Evolutionary conservation across 257 asterid genomes (phyloP), one percentile per base, ranked within the genome.

Genomic region (Perilla frutescens): DNA sequence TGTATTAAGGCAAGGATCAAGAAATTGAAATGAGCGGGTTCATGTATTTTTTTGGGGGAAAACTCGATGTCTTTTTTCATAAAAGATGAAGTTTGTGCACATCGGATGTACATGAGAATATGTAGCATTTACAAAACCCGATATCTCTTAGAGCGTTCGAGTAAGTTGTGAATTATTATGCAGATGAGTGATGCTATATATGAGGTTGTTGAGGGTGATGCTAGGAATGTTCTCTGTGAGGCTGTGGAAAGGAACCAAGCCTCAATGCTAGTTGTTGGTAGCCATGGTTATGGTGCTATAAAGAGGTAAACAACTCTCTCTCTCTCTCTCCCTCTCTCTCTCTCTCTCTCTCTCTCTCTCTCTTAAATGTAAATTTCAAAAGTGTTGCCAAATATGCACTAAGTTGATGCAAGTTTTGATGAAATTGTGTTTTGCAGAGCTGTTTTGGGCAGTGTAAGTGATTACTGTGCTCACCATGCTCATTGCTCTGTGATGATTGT

Each of bases 251-350:
- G 74, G 77, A 85, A 89, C 76, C 86, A 85, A 40, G 97, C 97
- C 49, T 79, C 94, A 39, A 31, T 89, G 14, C 73, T 91, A 63
- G 95, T 89, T 51, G 83, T 91, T 37, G 96, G 97, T n/a, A 89
- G 95, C 55, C 97, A 91, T 81, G 97, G 96, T 62, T 91, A 91
- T 82, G 96, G 97, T 81, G 94, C 89, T 57, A 85, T 91, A 44
- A 91, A 89, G 86, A 83, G 97, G 97, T 89, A 81, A 8, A 56
- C 37, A 34, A 20, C 26, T 20, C 26, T 20, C 26, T 20, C 26
- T 20, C 26, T 20, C 26, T 1, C 26, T 20, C 26, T 20, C 26
- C 1, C 26, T 20, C 26, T 20, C 26, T 20, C 26, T 20, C 26
- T 20, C 26, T 20, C 26, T 20, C 26, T 20, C 26, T 20, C 26